A percentile compares a stretch with the other conserved stretches of the same genome.
Conservation (phyloP, 2,329 filamentous ascomycete genomes). For the Xylariaceae sp. region DNA sequence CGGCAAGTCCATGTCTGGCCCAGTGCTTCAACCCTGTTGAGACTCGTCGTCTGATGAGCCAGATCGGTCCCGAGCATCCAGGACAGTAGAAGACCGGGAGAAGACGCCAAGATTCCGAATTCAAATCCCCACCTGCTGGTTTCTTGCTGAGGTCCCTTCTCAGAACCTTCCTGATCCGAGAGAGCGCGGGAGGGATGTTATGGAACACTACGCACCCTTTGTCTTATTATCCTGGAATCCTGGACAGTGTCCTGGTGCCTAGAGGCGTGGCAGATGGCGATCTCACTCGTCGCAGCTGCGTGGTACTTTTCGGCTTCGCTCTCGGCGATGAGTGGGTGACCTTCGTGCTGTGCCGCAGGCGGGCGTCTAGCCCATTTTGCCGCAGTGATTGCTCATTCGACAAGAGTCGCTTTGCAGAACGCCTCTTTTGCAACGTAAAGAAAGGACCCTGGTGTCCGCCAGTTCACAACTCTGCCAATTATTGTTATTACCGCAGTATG, state of each 20-base stretch:
- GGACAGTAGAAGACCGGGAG: background rate
- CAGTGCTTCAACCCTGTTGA: background rate
- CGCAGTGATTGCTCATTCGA: conserved; percentile 22
- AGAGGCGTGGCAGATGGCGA: conserved; percentile 27
- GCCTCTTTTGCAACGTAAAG: conserved; percentile 15
- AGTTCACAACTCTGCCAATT: conserved; percentile 7
- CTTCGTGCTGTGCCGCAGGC: conserved; percentile 28
- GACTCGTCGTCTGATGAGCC: background rate
- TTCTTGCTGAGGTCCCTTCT: background rate
- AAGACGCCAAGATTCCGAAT: conserved; percentile 9
- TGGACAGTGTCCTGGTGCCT: conserved; percentile 3
- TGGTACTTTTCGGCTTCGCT: conserved; percentile 26
- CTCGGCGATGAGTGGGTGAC: no score
- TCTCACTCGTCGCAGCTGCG: conserved; percentile 31
- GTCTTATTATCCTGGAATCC: no score
- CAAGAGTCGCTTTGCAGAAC: conserved; percentile 11
- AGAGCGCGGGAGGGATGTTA: conserved; percentile 1
- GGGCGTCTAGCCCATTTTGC: conserved; percentile 20
- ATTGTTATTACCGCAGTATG: no score
- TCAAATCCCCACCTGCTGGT: background rate
- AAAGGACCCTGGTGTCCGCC: conserved; percentile 21
- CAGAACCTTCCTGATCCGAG: conserved; percentile 1
- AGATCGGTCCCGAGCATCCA: conserved; percentile 14
- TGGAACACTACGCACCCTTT: background rate
- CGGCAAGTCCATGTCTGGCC: conserved; percentile 10